Conservation (phyloP, 495 filamentous ascomycete species). For the Daldinia grandis region DNA sequence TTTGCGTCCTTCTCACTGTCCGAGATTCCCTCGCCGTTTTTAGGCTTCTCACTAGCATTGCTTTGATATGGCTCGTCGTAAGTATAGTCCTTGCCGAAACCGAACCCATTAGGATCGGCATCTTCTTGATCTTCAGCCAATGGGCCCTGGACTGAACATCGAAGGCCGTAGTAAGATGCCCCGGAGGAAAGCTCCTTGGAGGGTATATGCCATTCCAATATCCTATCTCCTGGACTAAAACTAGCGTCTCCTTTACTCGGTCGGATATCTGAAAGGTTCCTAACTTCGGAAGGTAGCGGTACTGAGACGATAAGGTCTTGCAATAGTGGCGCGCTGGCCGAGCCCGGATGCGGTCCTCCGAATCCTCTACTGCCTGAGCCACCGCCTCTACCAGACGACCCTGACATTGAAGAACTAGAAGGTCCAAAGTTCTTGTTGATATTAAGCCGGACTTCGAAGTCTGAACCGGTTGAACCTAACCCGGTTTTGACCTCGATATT, state of each 20-base stretch:
- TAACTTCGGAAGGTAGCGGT: constrained; percentile 80
- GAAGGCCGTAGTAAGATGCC: constrained; percentile 71
- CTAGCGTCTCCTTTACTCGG: constrained; percentile 85
- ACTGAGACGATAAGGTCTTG: constrained; percentile 85
- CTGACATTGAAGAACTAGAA: constrained; percentile 36
- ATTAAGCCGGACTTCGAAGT: constrained; percentile 88
- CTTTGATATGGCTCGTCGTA: constrained; percentile 69
- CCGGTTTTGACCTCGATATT: constrained; percentile 81
- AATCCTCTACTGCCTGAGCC: constrained; percentile 58
- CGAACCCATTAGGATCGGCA: constrained; percentile 58
- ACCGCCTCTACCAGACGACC: constrained; percentile 66
- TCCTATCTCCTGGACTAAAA: constrained; percentile 73
- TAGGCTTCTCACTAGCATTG: constrained; percentile 45
- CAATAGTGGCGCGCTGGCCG: constrained; percentile 66
- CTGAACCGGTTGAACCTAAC: constrained; percentile 74
- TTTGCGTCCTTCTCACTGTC: constrained; percentile 57
- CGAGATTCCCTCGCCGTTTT: constrained; percentile 52
- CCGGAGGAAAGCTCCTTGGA: constrained; percentile 70
- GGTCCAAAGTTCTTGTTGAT: constrained; percentile 71
- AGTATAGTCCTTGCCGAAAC: constrained; percentile 63
- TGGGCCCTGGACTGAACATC: constrained; percentile 80
- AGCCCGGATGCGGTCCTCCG: constrained; percentile 51
- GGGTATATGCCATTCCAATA: constrained; percentile 85
- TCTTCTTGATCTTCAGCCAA: constrained; percentile 69
- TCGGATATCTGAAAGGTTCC: constrained; percentile 86